Evolutionary conservation across 441 rosid genomes (phyloP).

Genomic region (Eutrema salsugineum): DNA sequence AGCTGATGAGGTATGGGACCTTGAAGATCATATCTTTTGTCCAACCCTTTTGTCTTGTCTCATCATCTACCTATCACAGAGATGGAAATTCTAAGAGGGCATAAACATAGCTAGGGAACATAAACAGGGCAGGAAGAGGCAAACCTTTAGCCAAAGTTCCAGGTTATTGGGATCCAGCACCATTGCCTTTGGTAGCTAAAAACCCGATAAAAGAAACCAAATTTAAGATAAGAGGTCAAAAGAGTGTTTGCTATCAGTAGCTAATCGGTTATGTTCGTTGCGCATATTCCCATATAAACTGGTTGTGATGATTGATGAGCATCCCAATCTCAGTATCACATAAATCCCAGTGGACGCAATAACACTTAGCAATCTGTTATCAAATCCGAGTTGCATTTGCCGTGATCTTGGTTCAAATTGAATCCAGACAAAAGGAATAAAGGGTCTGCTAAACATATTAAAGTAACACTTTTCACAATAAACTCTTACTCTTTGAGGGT

Average conservation of each 20-base stretch:
- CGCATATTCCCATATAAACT: not conserved
- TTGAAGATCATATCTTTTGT: slow-evolving; percentile 87
- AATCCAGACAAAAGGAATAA: not conserved
- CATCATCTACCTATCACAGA: slow-evolving; percentile 64
- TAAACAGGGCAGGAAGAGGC: not conserved
- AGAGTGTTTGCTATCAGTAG: not conserved
- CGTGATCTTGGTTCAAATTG: not conserved
- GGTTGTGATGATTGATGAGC: not conserved
- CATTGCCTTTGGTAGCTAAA: slow-evolving; percentile 62
- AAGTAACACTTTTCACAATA: no score
- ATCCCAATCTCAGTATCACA: not conserved
- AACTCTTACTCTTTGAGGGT: not conserved
- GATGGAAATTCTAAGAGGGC: not conserved
- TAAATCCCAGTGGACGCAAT: not conserved
- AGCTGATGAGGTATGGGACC: slow-evolving; percentile 79
- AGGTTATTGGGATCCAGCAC: slow-evolving; percentile 72
- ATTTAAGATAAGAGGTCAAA: not conserved
- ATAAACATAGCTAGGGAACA: not conserved
- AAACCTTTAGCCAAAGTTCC: slow-evolving; percentile 91
- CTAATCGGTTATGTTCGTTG: not conserved
- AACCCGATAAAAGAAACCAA: not conserved
- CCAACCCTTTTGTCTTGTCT: slow-evolving; percentile 70
- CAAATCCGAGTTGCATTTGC: not conserved
- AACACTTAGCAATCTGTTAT: not conserved
- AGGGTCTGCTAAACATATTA: not conserved